A percentile compares a stretch with the other conserved stretches of the same genome.
Conservation (phyloP, 179 eudicot species). For the Monotropa hypopitys region DNA sequence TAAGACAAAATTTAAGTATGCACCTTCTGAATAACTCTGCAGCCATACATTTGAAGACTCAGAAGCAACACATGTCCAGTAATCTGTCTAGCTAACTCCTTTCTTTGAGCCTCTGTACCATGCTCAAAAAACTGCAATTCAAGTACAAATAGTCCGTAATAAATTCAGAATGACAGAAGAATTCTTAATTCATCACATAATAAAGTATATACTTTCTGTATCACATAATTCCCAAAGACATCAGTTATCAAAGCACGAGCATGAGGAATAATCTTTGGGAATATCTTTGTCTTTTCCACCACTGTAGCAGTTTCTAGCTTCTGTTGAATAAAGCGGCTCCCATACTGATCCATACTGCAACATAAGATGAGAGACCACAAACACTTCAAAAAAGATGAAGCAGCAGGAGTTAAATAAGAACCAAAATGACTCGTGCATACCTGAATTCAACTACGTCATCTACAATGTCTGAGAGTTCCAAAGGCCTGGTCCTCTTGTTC, state of each 20-base stretch:
- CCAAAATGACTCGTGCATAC: constrained; percentile 13
- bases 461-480: constrained; percentile 43
- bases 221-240: constrained; percentile 68
- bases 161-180: constrained; percentile 1
- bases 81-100: constrained; percentile 37
- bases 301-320: constrained; percentile 44
- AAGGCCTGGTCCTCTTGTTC: constrained; percentile 31
- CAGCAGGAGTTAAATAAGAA: not conserved
- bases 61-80: constrained; percentile 51
- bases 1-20: not conserved
- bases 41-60: constrained; percentile 68
- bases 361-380: not conserved
- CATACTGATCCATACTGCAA: constrained; percentile 52
- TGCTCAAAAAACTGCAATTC: constrained; percentile 47
- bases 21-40: constrained; percentile 72
- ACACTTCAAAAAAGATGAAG: not conserved
- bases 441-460: constrained; percentile 51
- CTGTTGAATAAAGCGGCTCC: constrained; percentile 69
- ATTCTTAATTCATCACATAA: not conserved
- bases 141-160: not conserved
- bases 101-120: constrained; percentile 46
- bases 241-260: constrained; percentile 51
- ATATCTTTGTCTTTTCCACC: constrained; percentile 41
- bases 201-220: constrained; percentile 37
- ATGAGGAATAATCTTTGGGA: constrained; percentile 39